A percentile compares a stretch with the other conserved stretches of the same genome.
These are phyloP conservation scores for Shiraia sp. DNA, from an alignment of 2,329 filamentous ascomycete genomes.

Conservation along the genomic window DNA sequence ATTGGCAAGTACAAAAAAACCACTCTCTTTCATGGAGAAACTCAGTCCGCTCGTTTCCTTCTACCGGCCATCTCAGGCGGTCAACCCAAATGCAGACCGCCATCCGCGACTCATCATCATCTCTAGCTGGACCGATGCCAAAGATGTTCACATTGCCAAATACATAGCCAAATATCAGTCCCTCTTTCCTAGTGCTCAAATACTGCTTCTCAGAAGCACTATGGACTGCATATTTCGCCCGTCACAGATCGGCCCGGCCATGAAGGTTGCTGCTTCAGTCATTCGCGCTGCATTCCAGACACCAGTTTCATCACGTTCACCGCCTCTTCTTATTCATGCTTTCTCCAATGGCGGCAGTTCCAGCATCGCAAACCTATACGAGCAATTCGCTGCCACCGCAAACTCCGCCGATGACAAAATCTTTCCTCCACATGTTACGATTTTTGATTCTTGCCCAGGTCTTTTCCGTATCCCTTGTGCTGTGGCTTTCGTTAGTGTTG, in stretches of 20 bases:
- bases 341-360: slow-evolving; percentile 11
- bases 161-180: slow-evolving; percentile 10
- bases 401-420: slow-evolving; percentile 8
- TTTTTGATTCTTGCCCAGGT: slow-evolving; percentile 11
- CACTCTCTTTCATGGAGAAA: slow-evolving; percentile 13
- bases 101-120: slow-evolving; percentile 12
- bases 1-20: slow-evolving; percentile 3
- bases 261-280: slow-evolving; percentile 8
- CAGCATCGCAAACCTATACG: slow-evolving; percentile 12
- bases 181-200: slow-evolving; percentile 9
- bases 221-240: slow-evolving; percentile 11
- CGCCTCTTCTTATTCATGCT: slow-evolving; percentile 11
- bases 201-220: slow-evolving; percentile 9
- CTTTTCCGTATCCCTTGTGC: slow-evolving; percentile 11
- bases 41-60: slow-evolving; percentile 9
- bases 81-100: slow-evolving; percentile 3
- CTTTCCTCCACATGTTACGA: slow-evolving; percentile 10
- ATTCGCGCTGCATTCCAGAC: slow-evolving; percentile 6
- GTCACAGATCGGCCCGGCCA: slow-evolving; percentile 11
- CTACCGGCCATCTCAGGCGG: slow-evolving; percentile 6
- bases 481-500: slow-evolving; percentile 11
- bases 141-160: slow-evolving; percentile 11
- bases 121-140: slow-evolving; percentile 10
- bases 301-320: slow-evolving; percentile 5
- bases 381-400: slow-evolving; percentile 12